Conservation (phyloP, 2,329 filamentous ascomycete genomes). For the Penicillium sumatraense region DNA sequence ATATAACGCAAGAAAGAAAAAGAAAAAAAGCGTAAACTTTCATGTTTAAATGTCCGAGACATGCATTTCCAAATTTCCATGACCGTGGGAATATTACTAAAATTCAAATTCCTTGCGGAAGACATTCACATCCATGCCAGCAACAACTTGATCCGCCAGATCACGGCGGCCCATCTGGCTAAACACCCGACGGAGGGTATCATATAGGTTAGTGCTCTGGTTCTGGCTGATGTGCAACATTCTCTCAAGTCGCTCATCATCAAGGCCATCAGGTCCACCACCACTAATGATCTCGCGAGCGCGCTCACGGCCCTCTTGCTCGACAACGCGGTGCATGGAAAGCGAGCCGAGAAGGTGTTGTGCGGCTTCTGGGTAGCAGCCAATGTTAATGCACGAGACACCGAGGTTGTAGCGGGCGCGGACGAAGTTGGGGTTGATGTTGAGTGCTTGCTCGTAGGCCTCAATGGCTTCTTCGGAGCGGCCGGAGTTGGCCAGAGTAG, state of each 20-base stretch:
- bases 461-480: slow-evolving; percentile 95
- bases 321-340: slow-evolving; percentile 93
- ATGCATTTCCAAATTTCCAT: slow-evolving; percentile 13
- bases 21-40: neutral
- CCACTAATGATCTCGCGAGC: slow-evolving; percentile 79
- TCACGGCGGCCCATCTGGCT: slow-evolving; percentile 92
- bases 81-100: slow-evolving; percentile 40
- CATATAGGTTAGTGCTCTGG: slow-evolving; percentile 93
- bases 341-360: slow-evolving; percentile 90
- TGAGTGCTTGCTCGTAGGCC: slow-evolving; percentile 90
- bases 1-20: slow-evolving; percentile 1
- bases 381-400: slow-evolving; percentile 96
- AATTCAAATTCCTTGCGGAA: slow-evolving; percentile 94
- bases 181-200: slow-evolving; percentile 93
- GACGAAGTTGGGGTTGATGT: slow-evolving; percentile 92
- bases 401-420: slow-evolving; percentile 96
- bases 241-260: slow-evolving; percentile 77
- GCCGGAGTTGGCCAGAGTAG: slow-evolving; percentile 92
- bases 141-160: slow-evolving; percentile 82
- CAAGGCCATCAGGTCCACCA: slow-evolving; percentile 49
- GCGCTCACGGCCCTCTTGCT: slow-evolving; percentile 80
- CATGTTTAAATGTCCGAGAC: slow-evolving; percentile 2
- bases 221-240: slow-evolving; percentile 84
- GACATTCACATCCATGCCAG: slow-evolving; percentile 85
- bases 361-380: slow-evolving; percentile 90